phyloP scores from a whole-genome alignment of 805 yeast genomes.

The Ogataea henricii region DNA sequence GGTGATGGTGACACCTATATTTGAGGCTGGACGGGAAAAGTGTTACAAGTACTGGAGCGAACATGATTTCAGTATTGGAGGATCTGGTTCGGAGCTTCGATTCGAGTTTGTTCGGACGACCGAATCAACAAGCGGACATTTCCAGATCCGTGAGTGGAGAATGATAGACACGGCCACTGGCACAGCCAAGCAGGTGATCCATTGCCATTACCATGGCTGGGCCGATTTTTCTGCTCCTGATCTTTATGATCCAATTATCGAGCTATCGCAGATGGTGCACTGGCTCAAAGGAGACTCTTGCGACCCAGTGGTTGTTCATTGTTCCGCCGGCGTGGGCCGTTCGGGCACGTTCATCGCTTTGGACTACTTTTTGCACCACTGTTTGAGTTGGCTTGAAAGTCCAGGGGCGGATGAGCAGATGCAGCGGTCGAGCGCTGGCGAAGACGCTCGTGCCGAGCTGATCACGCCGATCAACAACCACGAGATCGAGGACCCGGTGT shows the following conservation, averaged over 20 bases:
- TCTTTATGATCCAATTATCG: constrained; percentile 35
- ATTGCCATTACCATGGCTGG: constrained; percentile 47
- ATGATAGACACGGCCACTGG: constrained; percentile 9
- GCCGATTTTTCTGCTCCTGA: constrained; percentile 45
- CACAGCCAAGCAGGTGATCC: constrained; percentile 26
- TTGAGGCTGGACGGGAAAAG: constrained; percentile 42
- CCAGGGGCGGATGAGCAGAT: background rate
- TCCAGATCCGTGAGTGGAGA: constrained; percentile 22
- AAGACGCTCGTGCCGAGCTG: constrained; percentile 16
- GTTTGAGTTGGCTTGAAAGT: constrained; percentile 9
- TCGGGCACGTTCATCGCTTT: constrained; percentile 54
- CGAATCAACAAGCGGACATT: constrained; percentile 4
- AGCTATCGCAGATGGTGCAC: constrained; percentile 22
- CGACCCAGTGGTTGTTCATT: constrained; percentile 46
- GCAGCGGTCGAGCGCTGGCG: constrained; percentile 16
- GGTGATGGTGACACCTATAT: constrained; percentile 74
- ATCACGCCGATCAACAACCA: constrained; percentile 24
- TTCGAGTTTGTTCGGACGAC: constrained; percentile 9
- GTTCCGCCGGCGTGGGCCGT: constrained; percentile 64
- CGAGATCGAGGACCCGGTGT: constrained; percentile 41
- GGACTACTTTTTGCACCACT: constrained; percentile 38
- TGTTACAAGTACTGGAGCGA: constrained; percentile 44
- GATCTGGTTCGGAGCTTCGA: constrained; percentile 9
- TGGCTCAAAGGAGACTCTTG: background rate
- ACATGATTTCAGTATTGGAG: constrained; percentile 3